Percentiles rank a stretch among this genome's conserved stretches.
These are phyloP conservation scores for Annulohypoxylon bovei DNA, from an alignment of 495 filamentous ascomycete genomes.

Conservation along the genomic window DNA sequence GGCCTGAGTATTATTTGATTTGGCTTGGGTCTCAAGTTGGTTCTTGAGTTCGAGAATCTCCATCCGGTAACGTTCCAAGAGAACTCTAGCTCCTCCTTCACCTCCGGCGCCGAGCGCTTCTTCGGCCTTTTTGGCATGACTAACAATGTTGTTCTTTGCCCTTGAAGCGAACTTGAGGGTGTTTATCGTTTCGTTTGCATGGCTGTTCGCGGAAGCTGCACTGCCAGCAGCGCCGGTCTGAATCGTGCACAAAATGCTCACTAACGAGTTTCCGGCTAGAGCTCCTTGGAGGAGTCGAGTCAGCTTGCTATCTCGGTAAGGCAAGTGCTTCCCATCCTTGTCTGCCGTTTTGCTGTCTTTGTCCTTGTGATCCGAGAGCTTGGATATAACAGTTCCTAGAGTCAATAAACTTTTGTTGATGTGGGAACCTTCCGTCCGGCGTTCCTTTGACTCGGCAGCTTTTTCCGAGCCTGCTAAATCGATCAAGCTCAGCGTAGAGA, in stretches of 20 bases:
- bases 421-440: slow-evolving; percentile 93
- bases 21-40: slow-evolving; percentile 83
- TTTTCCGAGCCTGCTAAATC: slow-evolving; percentile 96
- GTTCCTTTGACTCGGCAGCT: slow-evolving; percentile 93
- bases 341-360: slow-evolving; percentile 78
- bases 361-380: slow-evolving; percentile 83
- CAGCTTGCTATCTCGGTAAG: slow-evolving; percentile 96
- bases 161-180: slow-evolving; percentile 96
- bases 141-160: slow-evolving; percentile 97
- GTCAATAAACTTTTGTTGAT: slow-evolving; percentile 98
- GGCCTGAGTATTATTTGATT: slow-evolving; percentile 66
- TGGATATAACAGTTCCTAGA: slow-evolving; percentile 92
- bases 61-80: slow-evolving; percentile 93
- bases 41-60: slow-evolving; percentile 85
- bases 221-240: slow-evolving; percentile 76
- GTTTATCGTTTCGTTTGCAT: slow-evolving; percentile 90
- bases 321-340: slow-evolving; percentile 88
- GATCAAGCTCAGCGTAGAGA: slow-evolving; percentile 94
- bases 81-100: slow-evolving; percentile 83
- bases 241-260: slow-evolving; percentile 97
- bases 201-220: slow-evolving; percentile 68
- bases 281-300: slow-evolving; percentile 93
- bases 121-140: slow-evolving; percentile 94
- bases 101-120: slow-evolving; percentile 80
- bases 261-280: slow-evolving; percentile 89